Evolutionary conservation across 495 filamentous ascomycete species (phyloP).

Genomic region (Symbiotaphrina buchneri): DNA sequence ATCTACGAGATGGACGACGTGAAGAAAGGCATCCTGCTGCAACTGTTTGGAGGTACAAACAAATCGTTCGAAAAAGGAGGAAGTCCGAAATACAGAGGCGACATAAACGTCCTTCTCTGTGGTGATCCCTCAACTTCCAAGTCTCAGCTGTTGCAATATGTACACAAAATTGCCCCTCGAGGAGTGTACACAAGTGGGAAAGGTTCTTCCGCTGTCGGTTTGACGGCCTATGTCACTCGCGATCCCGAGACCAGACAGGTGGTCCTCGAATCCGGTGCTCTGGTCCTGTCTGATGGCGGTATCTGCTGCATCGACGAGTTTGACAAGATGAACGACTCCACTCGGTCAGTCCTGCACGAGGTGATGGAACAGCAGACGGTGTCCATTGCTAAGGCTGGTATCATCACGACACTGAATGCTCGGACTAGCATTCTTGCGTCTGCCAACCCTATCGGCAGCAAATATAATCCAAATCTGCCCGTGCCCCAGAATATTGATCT

Average conservation of each 20-base stretch:
- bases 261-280: constrained; percentile 86
- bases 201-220: constrained; percentile 88
- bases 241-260: constrained; percentile 88
- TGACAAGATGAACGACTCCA: constrained; percentile 96
- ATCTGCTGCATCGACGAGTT: constrained; percentile 99
- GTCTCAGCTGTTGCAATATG: constrained; percentile 80
- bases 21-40: constrained; percentile 92
- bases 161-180: constrained; percentile 92
- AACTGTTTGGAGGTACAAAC: constrained; percentile 96
- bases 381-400: constrained; percentile 94
- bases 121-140: constrained; percentile 94
- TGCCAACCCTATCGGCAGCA: constrained; percentile 91
- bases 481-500: constrained; percentile 97
- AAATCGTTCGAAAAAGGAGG: constrained; percentile 94
- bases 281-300: constrained; percentile 89
- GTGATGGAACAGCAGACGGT: constrained; percentile 99
- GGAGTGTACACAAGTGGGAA: constrained; percentile 97
- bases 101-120: constrained; percentile 92
- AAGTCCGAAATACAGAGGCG: constrained; percentile 82
- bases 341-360: constrained; percentile 90
- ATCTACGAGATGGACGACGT: constrained; percentile 98
- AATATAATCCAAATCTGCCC: constrained; percentile 87
- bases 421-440: constrained; percentile 86
- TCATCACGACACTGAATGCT: constrained; percentile 95
- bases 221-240: constrained; percentile 94